A percentile compares a stretch with the other conserved stretches of the same genome.
These are phyloP conservation scores for Heritiera fomes DNA, from an alignment of 345 rosid genomes.

Conservation along the genomic window DNA sequence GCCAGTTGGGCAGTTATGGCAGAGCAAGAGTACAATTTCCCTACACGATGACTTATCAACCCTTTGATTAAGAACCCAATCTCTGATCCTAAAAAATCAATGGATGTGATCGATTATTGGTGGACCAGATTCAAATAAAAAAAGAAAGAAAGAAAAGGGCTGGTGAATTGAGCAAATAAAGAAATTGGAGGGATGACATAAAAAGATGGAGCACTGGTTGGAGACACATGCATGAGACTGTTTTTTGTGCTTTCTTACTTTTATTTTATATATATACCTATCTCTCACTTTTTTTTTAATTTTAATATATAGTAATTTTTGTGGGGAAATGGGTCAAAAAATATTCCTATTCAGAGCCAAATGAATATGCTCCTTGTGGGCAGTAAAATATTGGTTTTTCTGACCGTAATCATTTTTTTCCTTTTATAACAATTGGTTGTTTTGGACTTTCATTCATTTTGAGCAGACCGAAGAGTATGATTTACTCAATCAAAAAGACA, in stretches of 20 bases:
- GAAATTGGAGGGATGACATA: slow-evolving; percentile 14
- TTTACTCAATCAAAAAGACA: slow-evolving; percentile 32
- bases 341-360: slow-evolving; percentile 36
- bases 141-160: background rate
- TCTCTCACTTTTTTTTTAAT: background rate
- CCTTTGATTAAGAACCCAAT: background rate
- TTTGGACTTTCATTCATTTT: background rate
- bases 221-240: slow-evolving; percentile 40
- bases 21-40: background rate
- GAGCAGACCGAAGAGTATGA: slow-evolving; percentile 24
- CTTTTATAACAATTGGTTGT: background rate
- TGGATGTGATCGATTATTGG: slow-evolving; percentile 22
- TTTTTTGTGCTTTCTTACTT: slow-evolving; percentile 22
- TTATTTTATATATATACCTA: background rate
- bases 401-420: background rate
- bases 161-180: slow-evolving; percentile 22
- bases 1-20: background rate
- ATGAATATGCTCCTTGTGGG: slow-evolving; percentile 11
- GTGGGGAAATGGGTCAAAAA: slow-evolving; percentile 38
- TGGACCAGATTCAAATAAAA: slow-evolving; percentile 2
- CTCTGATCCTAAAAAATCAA: background rate
- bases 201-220: slow-evolving; percentile 42
- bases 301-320: background rate
- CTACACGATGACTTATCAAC: background rate
- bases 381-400: background rate